phyloP scores from a whole-genome alignment of 495 filamentous ascomycete genomes.

The Penicillium herquei region DNA sequence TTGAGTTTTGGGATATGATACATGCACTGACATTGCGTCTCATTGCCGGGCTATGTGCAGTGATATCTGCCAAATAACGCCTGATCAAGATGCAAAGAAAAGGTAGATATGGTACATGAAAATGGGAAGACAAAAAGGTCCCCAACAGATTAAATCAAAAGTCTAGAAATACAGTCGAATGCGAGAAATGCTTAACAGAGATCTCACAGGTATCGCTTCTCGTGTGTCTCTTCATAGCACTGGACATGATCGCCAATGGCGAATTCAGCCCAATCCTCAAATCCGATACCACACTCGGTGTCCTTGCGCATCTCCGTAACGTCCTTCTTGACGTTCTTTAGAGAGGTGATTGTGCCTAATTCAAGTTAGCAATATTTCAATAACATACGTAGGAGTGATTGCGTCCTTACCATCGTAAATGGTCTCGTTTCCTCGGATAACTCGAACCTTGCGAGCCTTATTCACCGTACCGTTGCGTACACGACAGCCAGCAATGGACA shows the following conservation, averaged over 20 bases:
- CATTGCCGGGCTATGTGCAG: constrained; percentile 8
- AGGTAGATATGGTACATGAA: constrained; percentile 15
- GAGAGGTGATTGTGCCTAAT: constrained; percentile 68
- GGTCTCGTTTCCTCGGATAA: constrained; percentile 64
- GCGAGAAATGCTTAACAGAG: not conserved
- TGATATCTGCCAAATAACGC: constrained; percentile 18
- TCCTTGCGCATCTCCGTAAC: constrained; percentile 85
- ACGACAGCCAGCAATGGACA: constrained; percentile 81
- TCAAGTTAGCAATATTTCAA: constrained; percentile 1
- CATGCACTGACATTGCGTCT: not conserved
- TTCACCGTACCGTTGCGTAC: constrained; percentile 76
- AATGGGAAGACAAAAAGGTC: constrained; percentile 6
- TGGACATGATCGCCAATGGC: constrained; percentile 81
- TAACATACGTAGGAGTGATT: too few species aligned
- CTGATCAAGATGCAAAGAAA: constrained; percentile 8
- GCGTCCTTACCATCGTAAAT: constrained; percentile 74
- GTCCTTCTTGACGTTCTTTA: constrained; percentile 93
- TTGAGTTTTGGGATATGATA: constrained; percentile 7
- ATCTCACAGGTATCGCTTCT: constrained; percentile 58
- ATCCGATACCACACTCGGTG: constrained; percentile 86
- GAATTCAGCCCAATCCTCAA: constrained; percentile 77
- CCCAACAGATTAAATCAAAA: not conserved
- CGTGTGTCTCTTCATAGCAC: constrained; percentile 73
- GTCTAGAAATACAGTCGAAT: constrained; percentile 18
- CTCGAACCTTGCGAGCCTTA: constrained; percentile 61